Evolutionary conservation across 2,329 filamentous ascomycete species (phyloP).

Genomic region (Rasamsonia emersonii): DNA sequence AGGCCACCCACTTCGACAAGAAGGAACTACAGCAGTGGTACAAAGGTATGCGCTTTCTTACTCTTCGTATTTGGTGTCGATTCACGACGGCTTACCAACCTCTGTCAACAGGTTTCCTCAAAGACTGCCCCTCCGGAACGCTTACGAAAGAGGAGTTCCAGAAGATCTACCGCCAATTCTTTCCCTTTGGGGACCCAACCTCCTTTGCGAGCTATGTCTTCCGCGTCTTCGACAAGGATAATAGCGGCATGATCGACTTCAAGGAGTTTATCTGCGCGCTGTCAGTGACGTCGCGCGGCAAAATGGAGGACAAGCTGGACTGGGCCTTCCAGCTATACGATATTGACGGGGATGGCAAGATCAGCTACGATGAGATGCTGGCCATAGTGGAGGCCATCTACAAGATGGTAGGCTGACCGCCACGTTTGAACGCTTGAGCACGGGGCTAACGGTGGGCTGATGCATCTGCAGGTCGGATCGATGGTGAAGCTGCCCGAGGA

Average conservation of each 20-base stretch:
- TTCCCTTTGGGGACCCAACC: slow-evolving; percentile 94
- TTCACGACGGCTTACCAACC: too few species aligned
- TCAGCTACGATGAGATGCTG: slow-evolving; percentile 98
- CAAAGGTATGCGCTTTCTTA: slow-evolving; percentile 60
- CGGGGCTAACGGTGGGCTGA: slow-evolving; percentile 7
- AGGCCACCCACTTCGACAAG: slow-evolving; percentile 98
- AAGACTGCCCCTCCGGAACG: slow-evolving; percentile 95
- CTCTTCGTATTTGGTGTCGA: too few species aligned
- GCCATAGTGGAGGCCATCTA: slow-evolving; percentile 98
- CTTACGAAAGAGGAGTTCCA: slow-evolving; percentile 98
- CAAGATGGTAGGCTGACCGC: slow-evolving; percentile 69
- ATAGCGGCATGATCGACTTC: slow-evolving; percentile 96
- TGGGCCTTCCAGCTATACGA: slow-evolving; percentile 99
- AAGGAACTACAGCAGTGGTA: slow-evolving; percentile 99
- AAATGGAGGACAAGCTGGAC: slow-evolving; percentile 99
- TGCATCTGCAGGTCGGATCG: slow-evolving; percentile 67
- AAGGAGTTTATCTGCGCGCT: slow-evolving; percentile 99
- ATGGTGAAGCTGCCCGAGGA: slow-evolving; percentile 99
- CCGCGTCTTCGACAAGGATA: slow-evolving; percentile 97
- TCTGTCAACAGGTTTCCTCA: slow-evolving; percentile 69
- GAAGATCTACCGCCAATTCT: slow-evolving; percentile 99
- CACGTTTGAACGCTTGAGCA: slow-evolving; percentile 4
- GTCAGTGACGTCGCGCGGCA: slow-evolving; percentile 91
- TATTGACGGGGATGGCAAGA: slow-evolving; percentile 97
- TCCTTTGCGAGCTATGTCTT: slow-evolving; percentile 99